These are phyloP conservation scores for Ampelomyces quisqualis DNA, from an alignment of 2,329 filamentous ascomycete species.

Conservation along the genomic window DNA sequence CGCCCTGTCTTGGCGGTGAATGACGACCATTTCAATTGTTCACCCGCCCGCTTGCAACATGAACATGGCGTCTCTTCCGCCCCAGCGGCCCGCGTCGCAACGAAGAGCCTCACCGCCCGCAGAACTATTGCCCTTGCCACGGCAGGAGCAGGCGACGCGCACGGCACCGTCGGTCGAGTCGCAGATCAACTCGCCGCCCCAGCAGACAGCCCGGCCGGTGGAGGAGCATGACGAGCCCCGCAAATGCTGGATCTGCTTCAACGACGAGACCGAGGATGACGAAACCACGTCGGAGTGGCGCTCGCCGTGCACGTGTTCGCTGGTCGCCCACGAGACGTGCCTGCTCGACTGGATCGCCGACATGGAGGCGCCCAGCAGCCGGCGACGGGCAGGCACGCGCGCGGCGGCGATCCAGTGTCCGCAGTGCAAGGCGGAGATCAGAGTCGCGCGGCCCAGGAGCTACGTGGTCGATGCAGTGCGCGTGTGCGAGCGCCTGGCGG, in stretches of 20 bases:
- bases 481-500: conserved; percentile 58
- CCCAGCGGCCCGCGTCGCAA: conserved; percentile 40
- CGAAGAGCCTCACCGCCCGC: conserved; percentile 32
- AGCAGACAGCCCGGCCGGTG: conserved; percentile 14
- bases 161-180: conserved; percentile 48
- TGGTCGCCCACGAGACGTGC: conserved; percentile 88
- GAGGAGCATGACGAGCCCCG: conserved; percentile 44
- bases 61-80: conserved; percentile 48
- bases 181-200: conserved; percentile 45
- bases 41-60: no score
- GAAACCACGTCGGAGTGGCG: conserved; percentile 69
- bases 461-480: conserved; percentile 68
- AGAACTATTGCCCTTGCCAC: conserved; percentile 13
- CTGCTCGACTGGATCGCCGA: conserved; percentile 93
- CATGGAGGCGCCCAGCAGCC: conserved; percentile 65
- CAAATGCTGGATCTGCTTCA: conserved; percentile 71
- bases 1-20: conserved; percentile 17
- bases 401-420: conserved; percentile 73
- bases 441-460: conserved; percentile 72
- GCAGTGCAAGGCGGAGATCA: conserved; percentile 82
- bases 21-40: no score
- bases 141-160: conserved; percentile 24
- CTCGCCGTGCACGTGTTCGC: conserved; percentile 83
- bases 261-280: conserved; percentile 64
- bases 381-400: conserved; percentile 49